Conservation (phyloP, 1,139 yeast species). For the Fermentozyma sake region DNA sequence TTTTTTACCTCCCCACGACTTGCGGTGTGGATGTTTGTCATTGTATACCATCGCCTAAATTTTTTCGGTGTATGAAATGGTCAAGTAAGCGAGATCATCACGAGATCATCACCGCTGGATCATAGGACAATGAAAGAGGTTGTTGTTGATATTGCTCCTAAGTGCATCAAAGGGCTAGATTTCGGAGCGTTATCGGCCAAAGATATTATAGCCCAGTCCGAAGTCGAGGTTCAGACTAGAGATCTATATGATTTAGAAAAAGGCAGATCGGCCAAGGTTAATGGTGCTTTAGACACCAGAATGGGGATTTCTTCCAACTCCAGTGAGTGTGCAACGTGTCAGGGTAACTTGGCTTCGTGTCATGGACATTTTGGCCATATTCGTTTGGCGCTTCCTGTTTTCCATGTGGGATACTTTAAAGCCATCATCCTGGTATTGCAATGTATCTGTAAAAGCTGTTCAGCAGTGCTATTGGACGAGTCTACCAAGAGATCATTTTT, state of each 20-base stretch:
- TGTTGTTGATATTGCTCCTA: conserved; percentile 82
- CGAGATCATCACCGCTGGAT: conserved; percentile 3
- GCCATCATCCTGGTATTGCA: conserved; percentile 86
- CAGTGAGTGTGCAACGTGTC: conserved; percentile 85
- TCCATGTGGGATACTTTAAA: conserved; percentile 96
- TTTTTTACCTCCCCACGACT: too few relatives aligned
- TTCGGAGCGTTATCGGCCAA: conserved; percentile 89
- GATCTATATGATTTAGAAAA: conserved; percentile 88
- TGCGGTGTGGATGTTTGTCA: too few relatives aligned
- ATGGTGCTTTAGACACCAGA: conserved; percentile 86
- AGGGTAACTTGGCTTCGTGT: conserved; percentile 87
- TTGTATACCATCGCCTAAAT: too few relatives aligned
- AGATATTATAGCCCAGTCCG: conserved; percentile 90
- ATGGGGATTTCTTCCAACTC: conserved; percentile 94
- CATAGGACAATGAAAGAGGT: conserved; percentile 55
- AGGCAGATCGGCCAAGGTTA: conserved; percentile 72
- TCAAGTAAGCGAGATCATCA: conserved; percentile 1
- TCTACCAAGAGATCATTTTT: conserved; percentile 64
- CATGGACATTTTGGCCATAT: conserved; percentile 99
- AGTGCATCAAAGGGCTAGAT: conserved; percentile 84
- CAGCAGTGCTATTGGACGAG: conserved; percentile 72
- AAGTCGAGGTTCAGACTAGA: conserved; percentile 87
- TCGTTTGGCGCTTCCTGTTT: conserved; percentile 88
- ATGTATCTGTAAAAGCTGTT: conserved; percentile 88
- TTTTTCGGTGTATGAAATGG: too few relatives aligned